Evolutionary conservation across 768 basidiomycete species (phyloP).

Genomic region (Phanerodontia chrysosporium): DNA sequence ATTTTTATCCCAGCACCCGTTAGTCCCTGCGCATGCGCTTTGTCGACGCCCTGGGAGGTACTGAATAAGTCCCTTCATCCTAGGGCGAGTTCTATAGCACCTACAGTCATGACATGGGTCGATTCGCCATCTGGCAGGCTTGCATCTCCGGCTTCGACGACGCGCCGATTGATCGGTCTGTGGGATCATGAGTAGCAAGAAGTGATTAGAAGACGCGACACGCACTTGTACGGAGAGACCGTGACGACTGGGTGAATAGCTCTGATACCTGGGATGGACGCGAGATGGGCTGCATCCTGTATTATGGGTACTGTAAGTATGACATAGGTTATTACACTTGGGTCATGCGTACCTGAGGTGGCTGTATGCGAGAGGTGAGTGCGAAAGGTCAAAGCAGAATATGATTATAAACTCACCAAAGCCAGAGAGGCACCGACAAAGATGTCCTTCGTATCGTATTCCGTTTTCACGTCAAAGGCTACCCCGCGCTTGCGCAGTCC

Average conservation of each 20-base stretch:
- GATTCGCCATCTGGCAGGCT: conserved; percentile 42
- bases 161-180: conserved; percentile 40
- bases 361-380: no score
- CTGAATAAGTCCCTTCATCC: background rate
- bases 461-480: conserved; percentile 40
- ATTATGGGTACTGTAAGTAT: no score
- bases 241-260: conserved; percentile 48
- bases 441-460: conserved; percentile 46
- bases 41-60: conserved; percentile 55
- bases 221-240: conserved; percentile 38
- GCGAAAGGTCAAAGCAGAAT: no score
- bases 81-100: background rate
- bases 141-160: conserved; percentile 35
- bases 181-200: background rate
- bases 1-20: conserved; percentile 63
- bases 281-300: conserved; percentile 46
- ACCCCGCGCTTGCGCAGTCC: conserved; percentile 40
- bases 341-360: no score
- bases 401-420: conserved; percentile 35
- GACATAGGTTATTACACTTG: no score
- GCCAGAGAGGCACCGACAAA: conserved; percentile 57
- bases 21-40: conserved; percentile 56
- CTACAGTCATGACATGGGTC: conserved; percentile 49
- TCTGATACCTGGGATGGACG: conserved; percentile 44
- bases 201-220: background rate